These are phyloP conservation scores for Tieghemiomyces parasiticus DNA, from an alignment of 192 early-diverging fungal genomes.

Conservation along the genomic window DNA sequence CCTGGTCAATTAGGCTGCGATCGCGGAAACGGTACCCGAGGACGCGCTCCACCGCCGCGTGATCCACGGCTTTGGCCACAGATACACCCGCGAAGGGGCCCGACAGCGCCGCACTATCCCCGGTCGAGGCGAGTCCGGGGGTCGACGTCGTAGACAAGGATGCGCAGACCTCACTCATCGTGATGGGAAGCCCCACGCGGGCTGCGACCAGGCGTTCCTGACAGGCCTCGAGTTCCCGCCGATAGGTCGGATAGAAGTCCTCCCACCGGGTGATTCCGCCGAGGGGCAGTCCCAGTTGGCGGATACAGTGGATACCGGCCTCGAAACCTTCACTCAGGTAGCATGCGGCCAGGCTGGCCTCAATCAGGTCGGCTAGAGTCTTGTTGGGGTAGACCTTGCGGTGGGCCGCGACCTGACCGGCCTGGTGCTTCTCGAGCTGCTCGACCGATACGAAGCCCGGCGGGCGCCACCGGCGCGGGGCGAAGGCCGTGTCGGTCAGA, in stretches of 20 bases:
- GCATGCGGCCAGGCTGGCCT: conserved; percentile 14
- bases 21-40: conserved; percentile 57
- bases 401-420: conserved; percentile 16
- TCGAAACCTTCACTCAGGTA: conserved; percentile 9
- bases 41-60: conserved; percentile 21
- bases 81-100: not conserved
- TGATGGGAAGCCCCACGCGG: too few relatives aligned
- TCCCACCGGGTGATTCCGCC: conserved; percentile 33
- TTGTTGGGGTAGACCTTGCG: not conserved
- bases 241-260: conserved; percentile 23
- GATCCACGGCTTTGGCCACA: conserved; percentile 5
- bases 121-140: not conserved
- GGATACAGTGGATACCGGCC: not conserved
- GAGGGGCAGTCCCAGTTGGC: conserved; percentile 18
- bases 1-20: conserved; percentile 49
- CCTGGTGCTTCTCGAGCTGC: conserved; percentile 18
- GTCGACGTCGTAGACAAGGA: not conserved
- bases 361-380: conserved; percentile 13
- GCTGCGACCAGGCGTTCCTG: too few relatives aligned
- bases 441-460: conserved; percentile 17
- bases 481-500: conserved; percentile 48
- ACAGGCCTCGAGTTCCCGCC: not conserved
- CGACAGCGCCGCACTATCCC: too few relatives aligned
- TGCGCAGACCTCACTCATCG: not conserved
- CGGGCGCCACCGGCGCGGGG: conserved; percentile 36